Conservation (phyloP, 805 yeast genomes). For the Ogataea henricii region DNA sequence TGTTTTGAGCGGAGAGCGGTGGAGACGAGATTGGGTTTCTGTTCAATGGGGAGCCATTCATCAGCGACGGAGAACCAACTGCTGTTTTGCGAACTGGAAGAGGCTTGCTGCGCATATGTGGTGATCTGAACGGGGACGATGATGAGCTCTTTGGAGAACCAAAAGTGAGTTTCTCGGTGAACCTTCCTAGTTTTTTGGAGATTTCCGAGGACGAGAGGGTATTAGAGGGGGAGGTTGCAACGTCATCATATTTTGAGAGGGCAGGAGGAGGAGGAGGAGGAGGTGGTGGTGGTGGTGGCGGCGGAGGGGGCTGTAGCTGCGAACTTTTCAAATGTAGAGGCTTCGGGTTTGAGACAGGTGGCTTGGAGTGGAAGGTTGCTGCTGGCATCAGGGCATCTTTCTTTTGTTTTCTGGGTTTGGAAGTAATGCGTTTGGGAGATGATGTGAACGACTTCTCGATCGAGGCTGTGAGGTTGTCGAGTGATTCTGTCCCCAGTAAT, state of each 20-base stretch:
- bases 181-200: slow-evolving; percentile 22
- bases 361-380: slow-evolving; percentile 1
- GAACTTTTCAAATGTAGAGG: background rate
- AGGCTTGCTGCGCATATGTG: slow-evolving; percentile 1
- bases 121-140: slow-evolving; percentile 1
- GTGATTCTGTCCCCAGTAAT: slow-evolving; percentile 18
- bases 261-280: slow-evolving; percentile 8
- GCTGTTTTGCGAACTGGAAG: background rate
- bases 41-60: background rate
- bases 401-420: background rate
- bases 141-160: slow-evolving; percentile 16
- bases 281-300: slow-evolving; percentile 24
- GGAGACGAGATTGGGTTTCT: background rate
- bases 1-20: background rate
- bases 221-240: slow-evolving; percentile 2
- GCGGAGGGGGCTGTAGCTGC: background rate
- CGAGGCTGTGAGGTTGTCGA: slow-evolving; percentile 22
- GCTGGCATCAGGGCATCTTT: slow-evolving; percentile 7
- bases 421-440: slow-evolving; percentile 6
- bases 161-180: slow-evolving; percentile 26
- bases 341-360: slow-evolving; percentile 3
- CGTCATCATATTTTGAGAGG: background rate
- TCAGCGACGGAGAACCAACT: slow-evolving; percentile 1
- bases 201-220: slow-evolving; percentile 17
- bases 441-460: slow-evolving; percentile 21